These are phyloP conservation scores for Balansia obtecta DNA, from an alignment of 2,329 filamentous ascomycete species.

Conservation along the genomic window DNA sequence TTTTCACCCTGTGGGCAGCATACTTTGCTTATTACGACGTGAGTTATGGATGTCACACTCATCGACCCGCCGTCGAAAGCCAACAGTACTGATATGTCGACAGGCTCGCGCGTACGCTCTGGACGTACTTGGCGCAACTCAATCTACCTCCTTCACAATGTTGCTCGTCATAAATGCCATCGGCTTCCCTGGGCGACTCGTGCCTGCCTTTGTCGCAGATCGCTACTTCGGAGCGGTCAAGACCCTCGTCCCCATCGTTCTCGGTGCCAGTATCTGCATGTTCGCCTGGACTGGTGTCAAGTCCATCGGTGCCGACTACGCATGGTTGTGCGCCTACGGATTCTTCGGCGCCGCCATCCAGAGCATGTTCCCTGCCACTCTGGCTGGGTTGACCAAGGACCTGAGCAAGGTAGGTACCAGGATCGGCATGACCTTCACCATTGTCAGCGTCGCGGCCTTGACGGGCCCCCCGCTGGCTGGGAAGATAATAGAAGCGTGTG, in stretches of 20 bases:
- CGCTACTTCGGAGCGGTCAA: constrained; percentile 41
- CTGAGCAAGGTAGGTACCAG: constrained; percentile 40
- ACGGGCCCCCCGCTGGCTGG: constrained; percentile 43
- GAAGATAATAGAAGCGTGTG: constrained; percentile 30
- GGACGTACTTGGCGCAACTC: constrained; percentile 31
- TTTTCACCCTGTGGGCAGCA: constrained; percentile 33
- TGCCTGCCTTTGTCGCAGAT: constrained; percentile 44
- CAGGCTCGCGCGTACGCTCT: constrained; percentile 27
- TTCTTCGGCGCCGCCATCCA: constrained; percentile 52
- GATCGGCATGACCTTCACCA: constrained; percentile 48
- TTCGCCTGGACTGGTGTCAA: constrained; percentile 41
- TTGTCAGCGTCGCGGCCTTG: constrained; percentile 40
- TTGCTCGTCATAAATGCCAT: constrained; percentile 48
- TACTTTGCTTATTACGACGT: constrained; percentile 38
- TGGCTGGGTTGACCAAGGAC: constrained; percentile 35
- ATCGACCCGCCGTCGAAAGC: not conserved
- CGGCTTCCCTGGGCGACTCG: constrained; percentile 40
- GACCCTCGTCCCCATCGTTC: constrained; percentile 36
- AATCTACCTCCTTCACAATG: constrained; percentile 40
- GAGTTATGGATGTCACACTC: constrained; percentile 7
- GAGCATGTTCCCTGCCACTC: constrained; percentile 47
- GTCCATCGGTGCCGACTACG: constrained; percentile 28
- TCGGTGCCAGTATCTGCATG: constrained; percentile 32
- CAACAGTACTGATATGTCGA: too few species aligned
- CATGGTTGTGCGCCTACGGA: constrained; percentile 52